Base-by-base conservation (phyloP, 2,329 filamentous ascomycete species). In the Ceratocystis cacaofunesta region DNA sequence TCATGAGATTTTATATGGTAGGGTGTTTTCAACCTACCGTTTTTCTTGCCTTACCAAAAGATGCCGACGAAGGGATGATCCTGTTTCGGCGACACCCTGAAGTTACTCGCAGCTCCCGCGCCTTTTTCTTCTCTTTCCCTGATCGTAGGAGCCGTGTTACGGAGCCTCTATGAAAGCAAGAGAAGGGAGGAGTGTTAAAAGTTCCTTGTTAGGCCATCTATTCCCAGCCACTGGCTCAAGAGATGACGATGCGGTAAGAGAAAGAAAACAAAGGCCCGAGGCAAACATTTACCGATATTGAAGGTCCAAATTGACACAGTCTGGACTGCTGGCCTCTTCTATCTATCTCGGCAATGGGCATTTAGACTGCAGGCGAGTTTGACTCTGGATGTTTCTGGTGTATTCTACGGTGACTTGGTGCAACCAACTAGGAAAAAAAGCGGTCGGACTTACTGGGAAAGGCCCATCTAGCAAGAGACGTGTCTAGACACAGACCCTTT, bases 311-410 rank as follows among this genome's bases (percentile, higher is more conserved):
- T 58, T 58, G 28, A 7, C 28, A 58, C 52, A 2, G 28, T 17
- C 52, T 58, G 25, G 4, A 25, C 28, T 7, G 10, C 7, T 32
- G 28, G 15, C 52, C 28, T 58, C 28, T 58, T 22, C 22, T 22
- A 22, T n/a, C 15, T 32, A n/a, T 7, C 52, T 58, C 52, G 17
- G 52, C 52, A 58, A 58, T 32, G 7, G 52, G 28, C 52, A 58
- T 25, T 58, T 58, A 30, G 52, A 58, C 28, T 58, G 10, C 52
- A 58, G 25, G 52, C 28, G 52, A 32, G 25, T n/a, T 58, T 58
- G 52, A 58, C 52, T 58, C 52, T 58, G 52, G 17, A 58, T 58
- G 52, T 58, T 58, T 36, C 52, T 58, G 52, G 52, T 30, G 25
- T 17, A 58, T 58, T 58, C 52, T 32, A 36, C 28, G 52, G 17